These are phyloP conservation scores for Pneumocystis canis DNA, from an alignment of 1,139 yeast species.

Conservation along the genomic window DNA sequence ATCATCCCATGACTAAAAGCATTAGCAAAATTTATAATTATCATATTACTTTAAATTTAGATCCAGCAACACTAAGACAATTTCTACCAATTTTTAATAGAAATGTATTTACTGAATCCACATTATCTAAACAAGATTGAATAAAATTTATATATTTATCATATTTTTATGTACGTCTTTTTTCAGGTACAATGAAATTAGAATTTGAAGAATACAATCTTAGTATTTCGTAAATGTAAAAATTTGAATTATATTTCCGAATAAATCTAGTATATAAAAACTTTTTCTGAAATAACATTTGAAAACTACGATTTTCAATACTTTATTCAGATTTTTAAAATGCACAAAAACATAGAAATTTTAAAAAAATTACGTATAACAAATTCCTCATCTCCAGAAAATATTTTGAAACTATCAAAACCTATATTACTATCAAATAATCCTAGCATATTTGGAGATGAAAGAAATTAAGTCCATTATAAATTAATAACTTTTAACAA, in stretches of 20 bases:
- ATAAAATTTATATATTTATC: neutral
- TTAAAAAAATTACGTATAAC: neutral
- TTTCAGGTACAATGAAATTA: neutral
- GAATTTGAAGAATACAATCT: neutral
- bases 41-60: constrained; percentile 2
- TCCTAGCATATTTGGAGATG: neutral
- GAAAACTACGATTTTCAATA: neutral
- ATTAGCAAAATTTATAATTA: neutral
- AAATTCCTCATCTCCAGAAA: neutral
- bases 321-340: neutral
- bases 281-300: neutral
- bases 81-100: constrained; percentile 6
- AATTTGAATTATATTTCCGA: neutral
- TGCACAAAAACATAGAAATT: neutral
- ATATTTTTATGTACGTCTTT: neutral
- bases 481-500: neutral
- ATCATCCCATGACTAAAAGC: constrained; percentile 2
- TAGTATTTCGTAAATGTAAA: neutral
- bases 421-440: neutral
- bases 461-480: neutral
- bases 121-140: neutral
- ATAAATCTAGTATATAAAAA: neutral
- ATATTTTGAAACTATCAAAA: neutral
- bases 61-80: neutral
- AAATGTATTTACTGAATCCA: constrained; percentile 2